These are phyloP conservation scores for Aspergillus novofumigatus DNA, from an alignment of 2,329 filamentous ascomycete genomes.

Conservation along the genomic window DNA sequence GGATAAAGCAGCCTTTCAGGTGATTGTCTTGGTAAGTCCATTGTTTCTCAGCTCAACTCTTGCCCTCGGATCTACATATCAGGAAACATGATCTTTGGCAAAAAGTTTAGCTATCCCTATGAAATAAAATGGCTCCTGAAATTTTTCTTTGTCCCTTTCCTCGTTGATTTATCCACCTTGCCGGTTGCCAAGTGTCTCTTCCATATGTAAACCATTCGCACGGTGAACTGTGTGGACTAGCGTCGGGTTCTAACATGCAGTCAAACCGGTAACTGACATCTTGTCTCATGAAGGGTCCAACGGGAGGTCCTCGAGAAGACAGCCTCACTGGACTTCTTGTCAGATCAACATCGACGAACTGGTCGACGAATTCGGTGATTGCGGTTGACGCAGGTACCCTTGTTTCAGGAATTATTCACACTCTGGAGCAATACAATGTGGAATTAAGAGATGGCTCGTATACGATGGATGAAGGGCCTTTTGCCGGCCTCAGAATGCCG, in stretches of 20 bases:
- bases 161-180: neutral
- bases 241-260: constrained; percentile 16
- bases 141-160: neutral
- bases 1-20: constrained; percentile 56
- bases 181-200: neutral
- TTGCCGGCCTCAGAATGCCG: constrained; percentile 71
- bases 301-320: constrained; percentile 84
- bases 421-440: constrained; percentile 54
- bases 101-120: neutral
- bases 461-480: constrained; percentile 60
- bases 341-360: constrained; percentile 71
- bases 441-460: constrained; percentile 23
- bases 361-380: constrained; percentile 76
- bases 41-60: constrained; percentile 5
- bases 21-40: constrained; percentile 67
- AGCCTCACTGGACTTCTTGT: constrained; percentile 88
- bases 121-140: neutral
- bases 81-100: neutral
- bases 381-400: constrained; percentile 94
- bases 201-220: neutral
- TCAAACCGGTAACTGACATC: constrained; percentile 22
- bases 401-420: constrained; percentile 75
- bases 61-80: constrained; percentile 2
- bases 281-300: constrained; percentile 62
- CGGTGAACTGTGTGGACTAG: neutral